phyloP scores from a whole-genome alignment of 176 grass and related monocot species.

The Ananas comosus region DNA sequence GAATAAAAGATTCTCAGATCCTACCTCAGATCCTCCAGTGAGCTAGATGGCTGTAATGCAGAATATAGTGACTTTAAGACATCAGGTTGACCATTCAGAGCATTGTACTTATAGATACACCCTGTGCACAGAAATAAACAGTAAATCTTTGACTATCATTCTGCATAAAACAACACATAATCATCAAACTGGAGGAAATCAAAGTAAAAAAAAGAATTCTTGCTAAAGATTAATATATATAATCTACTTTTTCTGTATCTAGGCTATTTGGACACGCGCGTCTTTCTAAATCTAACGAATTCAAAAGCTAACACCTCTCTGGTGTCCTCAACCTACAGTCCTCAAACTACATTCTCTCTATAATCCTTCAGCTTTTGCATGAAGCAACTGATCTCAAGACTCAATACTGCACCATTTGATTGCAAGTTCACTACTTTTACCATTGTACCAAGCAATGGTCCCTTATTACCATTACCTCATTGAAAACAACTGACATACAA shows the following conservation, averaged over 20 bases:
- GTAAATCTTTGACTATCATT: slow-evolving; percentile 4
- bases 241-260: background rate
- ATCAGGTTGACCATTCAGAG: slow-evolving; percentile 74
- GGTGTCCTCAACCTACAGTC: too few relatives aligned
- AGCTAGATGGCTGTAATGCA: slow-evolving; percentile 80
- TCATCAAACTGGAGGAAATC: background rate
- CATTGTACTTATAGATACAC: slow-evolving; percentile 88
- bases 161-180: slow-evolving; percentile 14
- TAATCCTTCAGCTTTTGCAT: too few relatives aligned
- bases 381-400: too few relatives aligned
- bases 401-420: too few relatives aligned
- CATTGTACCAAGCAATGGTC: too few relatives aligned
- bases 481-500: too few relatives aligned
- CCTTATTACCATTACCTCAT: too few relatives aligned
- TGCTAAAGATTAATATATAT: background rate
- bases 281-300: background rate
- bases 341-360: too few relatives aligned
- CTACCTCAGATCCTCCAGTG: slow-evolving; percentile 72
- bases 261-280: background rate
- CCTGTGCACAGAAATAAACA: slow-evolving; percentile 41
- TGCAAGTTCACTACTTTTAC: too few relatives aligned
- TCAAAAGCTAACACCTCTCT: too few relatives aligned
- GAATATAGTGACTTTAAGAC: slow-evolving; percentile 82
- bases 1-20: slow-evolving; percentile 7
- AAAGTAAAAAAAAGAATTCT: background rate